Evolutionary conservation across 768 basidiomycete genomes (phyloP).

Genomic region (Termitomyces sp.): DNA sequence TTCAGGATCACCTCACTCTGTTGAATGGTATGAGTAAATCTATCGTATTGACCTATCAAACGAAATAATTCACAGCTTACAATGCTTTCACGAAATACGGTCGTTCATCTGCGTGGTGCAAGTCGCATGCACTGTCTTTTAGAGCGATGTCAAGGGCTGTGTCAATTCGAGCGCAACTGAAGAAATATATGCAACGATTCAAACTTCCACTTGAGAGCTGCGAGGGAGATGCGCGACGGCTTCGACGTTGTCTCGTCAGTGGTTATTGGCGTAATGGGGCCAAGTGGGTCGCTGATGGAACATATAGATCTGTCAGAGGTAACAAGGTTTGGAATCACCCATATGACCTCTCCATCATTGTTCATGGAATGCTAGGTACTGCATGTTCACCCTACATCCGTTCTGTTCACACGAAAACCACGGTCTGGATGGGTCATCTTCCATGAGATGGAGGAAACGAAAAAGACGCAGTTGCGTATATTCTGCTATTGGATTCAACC

Average conservation of each 20-base stretch:
- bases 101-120: slow-evolving; percentile 89
- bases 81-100: slow-evolving; percentile 88
- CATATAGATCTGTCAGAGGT: slow-evolving; percentile 85
- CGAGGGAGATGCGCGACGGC: slow-evolving; percentile 77
- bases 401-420: slow-evolving; percentile 90
- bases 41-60: background rate
- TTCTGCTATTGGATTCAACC: background rate
- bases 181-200: slow-evolving; percentile 93
- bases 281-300: slow-evolving; percentile 88
- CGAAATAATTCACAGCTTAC: slow-evolving; percentile 54
- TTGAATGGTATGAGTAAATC: slow-evolving; percentile 65
- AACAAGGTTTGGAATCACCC: slow-evolving; percentile 54
- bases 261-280: slow-evolving; percentile 96
- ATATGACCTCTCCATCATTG: background rate
- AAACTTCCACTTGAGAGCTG: slow-evolving; percentile 80
- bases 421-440: slow-evolving; percentile 91
- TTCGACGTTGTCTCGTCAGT: slow-evolving; percentile 86
- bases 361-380: slow-evolving; percentile 49
- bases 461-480: slow-evolving; percentile 78
- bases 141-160: slow-evolving; percentile 91
- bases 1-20: slow-evolving; percentile 89
- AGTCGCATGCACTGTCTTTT: slow-evolving; percentile 87
- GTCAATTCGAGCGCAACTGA: slow-evolving; percentile 91
- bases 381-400: slow-evolving; percentile 91
- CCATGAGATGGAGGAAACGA: slow-evolving; percentile 96